Percentiles rank a stretch among this genome's conserved stretches.
Evolutionary conservation across 1,284 basidiomycete species (phyloP).

Genomic region (Cryptococcus jaspeensis): DNA sequence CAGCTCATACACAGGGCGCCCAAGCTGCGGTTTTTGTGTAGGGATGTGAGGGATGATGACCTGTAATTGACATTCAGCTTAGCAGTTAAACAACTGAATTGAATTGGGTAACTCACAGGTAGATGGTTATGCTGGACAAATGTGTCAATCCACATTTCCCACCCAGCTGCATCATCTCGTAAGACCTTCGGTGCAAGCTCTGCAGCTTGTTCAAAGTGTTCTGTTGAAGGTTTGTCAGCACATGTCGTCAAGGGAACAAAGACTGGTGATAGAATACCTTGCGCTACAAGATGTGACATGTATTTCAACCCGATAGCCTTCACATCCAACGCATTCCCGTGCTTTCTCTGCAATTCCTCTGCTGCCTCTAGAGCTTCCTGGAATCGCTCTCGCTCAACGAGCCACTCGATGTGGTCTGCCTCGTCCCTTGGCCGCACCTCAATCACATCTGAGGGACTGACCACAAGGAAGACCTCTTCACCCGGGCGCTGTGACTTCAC

Average conservation of each 20-base stretch:
- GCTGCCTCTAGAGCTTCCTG: conserved; percentile 84
- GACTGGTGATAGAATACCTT: conserved; percentile 57
- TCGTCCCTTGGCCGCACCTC: conserved; percentile 81
- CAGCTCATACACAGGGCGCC: conserved; percentile 90
- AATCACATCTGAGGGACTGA: conserved; percentile 84
- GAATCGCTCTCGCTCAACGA: conserved; percentile 80
- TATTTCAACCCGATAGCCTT: conserved; percentile 78
- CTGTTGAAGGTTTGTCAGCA: conserved; percentile 50
- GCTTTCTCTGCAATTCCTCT: conserved; percentile 60
- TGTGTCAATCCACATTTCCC: conserved; percentile 94
- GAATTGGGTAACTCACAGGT: conserved; percentile 62
- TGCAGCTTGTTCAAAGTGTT: conserved; percentile 79
- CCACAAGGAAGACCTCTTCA: conserved; percentile 63
- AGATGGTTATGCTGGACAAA: conserved; percentile 83
- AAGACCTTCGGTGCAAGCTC: conserved; percentile 83
- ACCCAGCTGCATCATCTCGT: conserved; percentile 70
- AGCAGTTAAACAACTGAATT: background rate
- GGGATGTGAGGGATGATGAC: conserved; percentile 88
- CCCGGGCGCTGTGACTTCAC: conserved; percentile 49
- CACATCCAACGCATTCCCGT: conserved; percentile 59
- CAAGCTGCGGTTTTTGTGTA: conserved; percentile 73
- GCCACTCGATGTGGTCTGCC: conserved; percentile 88
- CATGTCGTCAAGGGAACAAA: background rate
- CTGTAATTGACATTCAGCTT: conserved; percentile 50
- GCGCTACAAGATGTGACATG: conserved; percentile 71